These are phyloP conservation scores for Salix udensis DNA, from an alignment of 345 rosid species.

Conservation along the genomic window DNA sequence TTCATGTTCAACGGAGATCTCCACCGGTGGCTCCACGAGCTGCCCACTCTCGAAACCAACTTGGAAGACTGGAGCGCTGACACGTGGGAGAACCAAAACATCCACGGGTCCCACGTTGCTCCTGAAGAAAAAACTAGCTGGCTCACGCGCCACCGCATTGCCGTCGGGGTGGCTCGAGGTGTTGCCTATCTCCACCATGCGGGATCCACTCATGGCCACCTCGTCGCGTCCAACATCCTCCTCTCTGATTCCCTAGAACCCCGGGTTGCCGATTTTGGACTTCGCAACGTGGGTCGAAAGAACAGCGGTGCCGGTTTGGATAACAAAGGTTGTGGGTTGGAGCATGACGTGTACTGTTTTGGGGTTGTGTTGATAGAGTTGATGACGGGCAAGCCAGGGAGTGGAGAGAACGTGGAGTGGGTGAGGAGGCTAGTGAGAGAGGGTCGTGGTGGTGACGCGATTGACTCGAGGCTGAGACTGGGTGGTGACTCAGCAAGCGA, in stretches of 20 bases:
- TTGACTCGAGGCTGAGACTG: constrained; percentile 56
- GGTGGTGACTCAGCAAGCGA: constrained; percentile 51
- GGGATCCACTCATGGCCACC: constrained; percentile 76
- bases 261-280: constrained; percentile 69
- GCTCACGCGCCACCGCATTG: constrained; percentile 77
- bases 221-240: constrained; percentile 74
- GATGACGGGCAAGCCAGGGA: constrained; percentile 61
- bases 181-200: constrained; percentile 86
- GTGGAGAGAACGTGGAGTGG: constrained; percentile 47
- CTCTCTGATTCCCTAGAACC: constrained; percentile 69
- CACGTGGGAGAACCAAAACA: constrained; percentile 70
- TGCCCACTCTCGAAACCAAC: constrained; percentile 69
- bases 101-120: constrained; percentile 21
- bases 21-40: constrained; percentile 91
- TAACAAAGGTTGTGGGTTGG: constrained; percentile 17
- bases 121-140: constrained; percentile 59
- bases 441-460: constrained; percentile 52
- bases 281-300: constrained; percentile 27
- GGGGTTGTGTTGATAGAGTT: constrained; percentile 72
- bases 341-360: constrained; percentile 61
- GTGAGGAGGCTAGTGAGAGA: constrained; percentile 65
- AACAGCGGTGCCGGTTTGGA: neutral
- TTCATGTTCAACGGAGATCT: constrained; percentile 88
- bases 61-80: constrained; percentile 94
- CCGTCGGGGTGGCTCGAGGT: constrained; percentile 89